Percentiles rank a stretch among this genome's conserved stretches.
Evolutionary conservation across 371 early-diverging fungal genomes (phyloP).

Genomic region (Rhizopus sp.): DNA sequence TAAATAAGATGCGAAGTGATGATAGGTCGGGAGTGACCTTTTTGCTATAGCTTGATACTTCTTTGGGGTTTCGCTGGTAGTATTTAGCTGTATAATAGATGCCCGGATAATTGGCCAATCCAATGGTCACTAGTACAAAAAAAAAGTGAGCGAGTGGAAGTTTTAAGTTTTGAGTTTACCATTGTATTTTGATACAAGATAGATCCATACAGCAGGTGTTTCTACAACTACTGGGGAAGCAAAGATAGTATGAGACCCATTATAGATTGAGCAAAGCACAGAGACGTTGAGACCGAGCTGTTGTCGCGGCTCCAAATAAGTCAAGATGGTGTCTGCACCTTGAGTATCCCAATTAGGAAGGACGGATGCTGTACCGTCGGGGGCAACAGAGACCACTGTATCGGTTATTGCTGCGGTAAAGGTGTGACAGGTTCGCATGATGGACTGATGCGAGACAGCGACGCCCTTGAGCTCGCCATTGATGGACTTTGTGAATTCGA

Average conservation of each 20-base stretch:
- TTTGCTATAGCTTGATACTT: slow-evolving; percentile 56
- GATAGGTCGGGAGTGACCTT: slow-evolving; percentile 64
- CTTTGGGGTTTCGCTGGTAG: slow-evolving; percentile 52
- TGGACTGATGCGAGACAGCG: slow-evolving; percentile 70
- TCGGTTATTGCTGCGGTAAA: slow-evolving; percentile 27
- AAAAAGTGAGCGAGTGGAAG: slow-evolving; percentile 9
- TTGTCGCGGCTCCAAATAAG: slow-evolving; percentile 76
- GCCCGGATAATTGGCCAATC: slow-evolving; percentile 71
- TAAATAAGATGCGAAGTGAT: slow-evolving; percentile 63
- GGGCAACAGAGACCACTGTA: slow-evolving; percentile 9
- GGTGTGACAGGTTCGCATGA: slow-evolving; percentile 64
- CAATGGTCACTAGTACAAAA: slow-evolving; percentile 60
- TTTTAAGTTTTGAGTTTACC: slow-evolving; percentile 28
- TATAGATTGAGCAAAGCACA: slow-evolving; percentile 63
- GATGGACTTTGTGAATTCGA: slow-evolving; percentile 78
- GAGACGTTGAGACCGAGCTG: slow-evolving; percentile 74
- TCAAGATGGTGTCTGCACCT: slow-evolving; percentile 53
- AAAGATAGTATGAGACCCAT: slow-evolving; percentile 69
- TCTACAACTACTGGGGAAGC: slow-evolving; percentile 61
- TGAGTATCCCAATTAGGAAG: slow-evolving; percentile 28
- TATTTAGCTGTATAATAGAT: slow-evolving; percentile 57
- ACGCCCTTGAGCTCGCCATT: slow-evolving; percentile 83
- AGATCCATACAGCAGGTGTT: slow-evolving; percentile 68
- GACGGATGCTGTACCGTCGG: slow-evolving; percentile 15
- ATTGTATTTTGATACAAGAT: slow-evolving; percentile 58